Percentiles rank a stretch among this genome's conserved stretches.
phyloP scores from a whole-genome alignment of 2,329 filamentous ascomycete species.

The Aspergillus amoenus region DNA sequence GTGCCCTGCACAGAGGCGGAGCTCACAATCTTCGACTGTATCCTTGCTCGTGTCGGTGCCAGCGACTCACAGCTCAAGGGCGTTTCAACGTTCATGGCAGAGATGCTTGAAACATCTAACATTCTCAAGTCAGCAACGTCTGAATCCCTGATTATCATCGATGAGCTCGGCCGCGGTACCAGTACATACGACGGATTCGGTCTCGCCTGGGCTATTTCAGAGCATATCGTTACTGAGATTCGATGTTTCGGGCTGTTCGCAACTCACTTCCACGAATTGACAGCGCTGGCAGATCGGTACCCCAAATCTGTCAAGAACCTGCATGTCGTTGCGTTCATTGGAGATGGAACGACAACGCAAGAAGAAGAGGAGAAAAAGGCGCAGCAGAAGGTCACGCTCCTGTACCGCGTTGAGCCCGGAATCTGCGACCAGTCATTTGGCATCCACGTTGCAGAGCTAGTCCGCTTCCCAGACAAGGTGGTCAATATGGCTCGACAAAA shows the following conservation, averaged over 20 bases:
- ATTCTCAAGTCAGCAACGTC: conserved; percentile 95
- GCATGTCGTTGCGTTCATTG: conserved; percentile 93
- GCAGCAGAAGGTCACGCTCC: conserved; percentile 79
- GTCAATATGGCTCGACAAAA: conserved; percentile 99
- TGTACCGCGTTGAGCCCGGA: conserved; percentile 95
- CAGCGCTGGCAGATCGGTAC: conserved; percentile 81
- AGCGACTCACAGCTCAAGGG: conserved; percentile 97
- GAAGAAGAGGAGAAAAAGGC: conserved; percentile 48
- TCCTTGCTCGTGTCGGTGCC: conserved; percentile 91
- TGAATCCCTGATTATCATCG: conserved; percentile 96
- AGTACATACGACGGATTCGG: conserved; percentile 98
- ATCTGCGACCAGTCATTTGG: conserved; percentile 97
- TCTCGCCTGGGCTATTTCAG: conserved; percentile 97
- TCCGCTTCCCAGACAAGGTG: conserved; percentile 94
- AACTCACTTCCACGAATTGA: conserved; percentile 97
- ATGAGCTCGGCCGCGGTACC: conserved; percentile 92
- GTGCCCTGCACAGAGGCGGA: conserved; percentile 90
- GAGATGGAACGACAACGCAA: conserved; percentile 50
- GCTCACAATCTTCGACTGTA: conserved; percentile 93
- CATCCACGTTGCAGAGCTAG: conserved; percentile 95
- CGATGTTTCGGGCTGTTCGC: conserved; percentile 93
- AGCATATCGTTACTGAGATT: conserved; percentile 95
- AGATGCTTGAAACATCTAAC: conserved; percentile 98
- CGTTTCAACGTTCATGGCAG: conserved; percentile 98
- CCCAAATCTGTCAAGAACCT: conserved; percentile 81